Base-by-base conservation (phyloP, 1,284 basidiomycete species). In the Naganishia sp. region DNA sequence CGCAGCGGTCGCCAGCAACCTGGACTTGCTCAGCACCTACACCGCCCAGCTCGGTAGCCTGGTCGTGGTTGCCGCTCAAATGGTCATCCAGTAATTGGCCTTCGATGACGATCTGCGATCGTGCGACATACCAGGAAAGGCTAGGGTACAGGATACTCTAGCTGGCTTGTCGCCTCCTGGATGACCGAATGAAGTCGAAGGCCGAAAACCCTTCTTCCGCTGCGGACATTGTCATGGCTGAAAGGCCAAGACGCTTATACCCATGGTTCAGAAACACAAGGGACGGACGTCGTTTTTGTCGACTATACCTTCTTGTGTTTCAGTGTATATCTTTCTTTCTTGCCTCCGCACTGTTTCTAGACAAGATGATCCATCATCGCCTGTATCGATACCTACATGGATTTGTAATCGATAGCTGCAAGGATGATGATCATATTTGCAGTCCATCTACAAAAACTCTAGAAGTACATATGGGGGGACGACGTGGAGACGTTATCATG, bases 41-140 rank as follows among this genome's bases (percentile, higher is more conserved):
- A 68, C 65, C n/a, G 54, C 60, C 41, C 67, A 68, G 39, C 39
- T 63, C 35, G 67, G 67, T 49, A 65, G 65, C 21, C 35, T 68
- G 58, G 50, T 68, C 35, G 67, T 68, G 28, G 46, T 62, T 25
- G 57, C 63, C n/a, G 67, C 67, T 50, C 67, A 68, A 58, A 45
- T 65, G 56, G 64, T 53, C 41, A 63, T 63, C 13, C 43, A 41
- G 25, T 63, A 63, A 49, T 43, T 15, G 55, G 25, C 54, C 15
- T 7, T 31, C n/a, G 13, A 45, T 7, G 23, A 31, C 23, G 47
- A 61, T 41, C 23, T 35, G 52, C 9, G 31, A 58, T 43, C 10
- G 25, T 23, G 18, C 35, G 46, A 61, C 31, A 6, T 7, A 39
- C n/a, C 11, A 60, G 35, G 25, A 17, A 28, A 11, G 15, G 15